Evolutionary conservation across 441 rosid genomes (phyloP).

Genomic region (Theobroma grandiflorum): DNA sequence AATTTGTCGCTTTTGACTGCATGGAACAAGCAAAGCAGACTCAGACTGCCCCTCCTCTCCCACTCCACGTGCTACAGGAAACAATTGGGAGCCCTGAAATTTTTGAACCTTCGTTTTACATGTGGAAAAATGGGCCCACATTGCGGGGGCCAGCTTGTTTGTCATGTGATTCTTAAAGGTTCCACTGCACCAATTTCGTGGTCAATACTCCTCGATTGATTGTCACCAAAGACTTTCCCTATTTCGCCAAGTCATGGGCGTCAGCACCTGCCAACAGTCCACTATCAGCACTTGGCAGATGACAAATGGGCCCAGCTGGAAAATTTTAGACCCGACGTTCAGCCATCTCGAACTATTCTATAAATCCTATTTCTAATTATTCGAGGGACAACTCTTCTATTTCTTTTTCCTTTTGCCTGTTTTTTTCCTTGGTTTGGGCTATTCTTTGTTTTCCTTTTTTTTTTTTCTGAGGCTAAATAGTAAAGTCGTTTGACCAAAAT

Average conservation of each 20-base stretch:
- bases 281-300: background rate
- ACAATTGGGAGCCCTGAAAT: background rate
- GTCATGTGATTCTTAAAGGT: slow-evolving; percentile 3
- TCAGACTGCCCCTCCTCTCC: background rate
- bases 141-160: background rate
- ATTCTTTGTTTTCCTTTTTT: too few species aligned
- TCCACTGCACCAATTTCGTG: slow-evolving; percentile 22
- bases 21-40: background rate
- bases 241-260: slow-evolving; percentile 8
- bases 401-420: too few species aligned
- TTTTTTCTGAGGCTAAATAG: background rate
- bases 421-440: too few species aligned
- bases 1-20: background rate
- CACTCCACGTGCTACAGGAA: background rate
- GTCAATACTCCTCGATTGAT: background rate
- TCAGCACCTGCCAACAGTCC: background rate
- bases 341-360: background rate
- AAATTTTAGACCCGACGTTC: background rate
- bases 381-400: too few species aligned
- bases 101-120: background rate
- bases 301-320: background rate
- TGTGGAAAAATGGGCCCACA: background rate
- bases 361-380: too few species aligned
- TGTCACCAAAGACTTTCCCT: background rate
- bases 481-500: background rate